Evolutionary conservation across 257 asterid species (phyloP), one percentile per base, ranked within the genome.

Genomic region (Nicotiana tomentosiformis): DNA sequence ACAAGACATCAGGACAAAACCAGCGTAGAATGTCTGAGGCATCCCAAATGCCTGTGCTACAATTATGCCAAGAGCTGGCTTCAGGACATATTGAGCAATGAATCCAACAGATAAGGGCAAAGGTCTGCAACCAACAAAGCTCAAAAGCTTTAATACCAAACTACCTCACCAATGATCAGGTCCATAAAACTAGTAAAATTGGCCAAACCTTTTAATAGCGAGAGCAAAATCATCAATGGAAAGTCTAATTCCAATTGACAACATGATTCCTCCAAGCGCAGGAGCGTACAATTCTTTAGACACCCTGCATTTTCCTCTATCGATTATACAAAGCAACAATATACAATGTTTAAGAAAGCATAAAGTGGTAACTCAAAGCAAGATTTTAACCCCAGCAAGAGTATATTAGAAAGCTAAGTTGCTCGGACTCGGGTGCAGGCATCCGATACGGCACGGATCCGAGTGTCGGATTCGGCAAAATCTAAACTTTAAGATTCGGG

Each of bases 241-340:
- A n/a, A 96, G 98, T 83, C 78, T 87, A 88, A 96, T 96, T 56
- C 99, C 99, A 81, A 96, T 96, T 1, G 99, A 96, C 84, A 96
- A 81, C 99, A 96, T 94, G 82, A 96, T 94, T 62, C 99, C 99
- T 86, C 99, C 98, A 56, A 96, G 98, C 69, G 99, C 99, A 57
- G 99, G 99, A 66, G 99, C 97, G 77, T 96, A 96, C 80, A 93
- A 69, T 65, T 93, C 98, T 90, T 92, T 93, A 26, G 98, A 96
- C 89, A 96, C 99, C 99, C 98, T 96, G 98, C 97, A 94, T 80
- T 86, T 91, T 87, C 89, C 84, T 93, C 90, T 87, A 87, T 91
- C 92, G 86, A 87, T 90, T 82, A 87, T 89, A 86, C 69, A 84
- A 83, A 51, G 80, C 78, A 78, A 89, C 74, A 88, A 56, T 14